Base-by-base conservation (phyloP, 2,329 filamentous ascomycete species). In the Ceratocystis huliohia region DNA sequence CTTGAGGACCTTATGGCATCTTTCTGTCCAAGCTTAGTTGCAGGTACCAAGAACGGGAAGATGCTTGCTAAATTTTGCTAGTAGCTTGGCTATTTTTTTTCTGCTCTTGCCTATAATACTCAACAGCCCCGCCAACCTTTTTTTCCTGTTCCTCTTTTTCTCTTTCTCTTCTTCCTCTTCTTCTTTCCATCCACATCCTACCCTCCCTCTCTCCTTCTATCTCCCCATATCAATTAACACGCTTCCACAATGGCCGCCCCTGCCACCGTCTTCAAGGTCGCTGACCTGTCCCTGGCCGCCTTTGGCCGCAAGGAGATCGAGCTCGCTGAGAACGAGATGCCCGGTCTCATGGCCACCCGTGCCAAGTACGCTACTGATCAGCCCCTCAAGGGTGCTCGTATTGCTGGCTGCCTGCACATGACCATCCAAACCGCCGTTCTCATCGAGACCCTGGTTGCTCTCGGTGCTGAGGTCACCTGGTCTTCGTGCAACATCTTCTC, bases 401-500 rank as follows among this genome's bases (percentile, higher is more conserved):
- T 99, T 78, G 94, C 94, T 74, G 94, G 94, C 76, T 97, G 94
- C 81, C 83, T 97, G 78, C 92, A 96, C 88, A 96, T 96, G 93
- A 97, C 94, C 78, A 97, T 99, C 81, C 94, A 99, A 84, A 99
- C 94, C 71, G 94, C 94, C 73, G 94, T 99, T 76, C 88, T 99
- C 75, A 99, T 99, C 79, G 94, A 99, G 87, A 99, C 94, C 72
- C 87, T 99, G 76, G 89, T 84, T 74, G 82, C 88, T 72, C 91
- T 99, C 74, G 94, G 94, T 81, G 94, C 94, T 74, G 94, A 97
- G 85, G 89, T 97, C 74, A 99, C 94, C 76, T 97, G 94, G 94
- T 89, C 93, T 69, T 94, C 89, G 73, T 99, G 94, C 88, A 97
- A 99, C 86, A 97, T 99, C 80, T 99, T 96, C 88, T 94, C 89